Conservation (phyloP, 1,284 basidiomycete species). For the Cryptococcus sp. region DNA sequence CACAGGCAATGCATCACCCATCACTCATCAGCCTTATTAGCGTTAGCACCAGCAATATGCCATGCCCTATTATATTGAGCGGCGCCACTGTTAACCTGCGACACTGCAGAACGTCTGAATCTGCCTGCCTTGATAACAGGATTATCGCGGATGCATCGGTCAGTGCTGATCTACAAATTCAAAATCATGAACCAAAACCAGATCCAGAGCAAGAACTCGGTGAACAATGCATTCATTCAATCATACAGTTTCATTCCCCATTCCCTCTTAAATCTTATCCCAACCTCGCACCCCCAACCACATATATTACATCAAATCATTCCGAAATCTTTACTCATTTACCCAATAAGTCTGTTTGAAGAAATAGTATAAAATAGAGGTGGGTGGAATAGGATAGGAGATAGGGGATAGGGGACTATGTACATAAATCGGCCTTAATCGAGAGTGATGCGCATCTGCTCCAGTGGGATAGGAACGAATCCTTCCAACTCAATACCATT, state of each 20-base stretch:
- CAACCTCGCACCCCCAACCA: neutral
- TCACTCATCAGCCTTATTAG: neutral
- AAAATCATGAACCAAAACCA: no score
- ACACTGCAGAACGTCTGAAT: no score
- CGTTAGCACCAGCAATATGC: no score
- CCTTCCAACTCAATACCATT: conserved; percentile 83
- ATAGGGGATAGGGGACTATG: neutral
- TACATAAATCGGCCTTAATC: conserved; percentile 49
- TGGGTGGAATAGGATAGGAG: conserved; percentile 1
- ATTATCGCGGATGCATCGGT: no score
- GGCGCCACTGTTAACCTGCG: no score
- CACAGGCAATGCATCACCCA: neutral
- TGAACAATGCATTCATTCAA: conserved; percentile 1
- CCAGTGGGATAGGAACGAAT: conserved; percentile 91
- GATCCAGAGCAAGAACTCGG: neutral
- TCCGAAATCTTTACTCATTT: neutral
- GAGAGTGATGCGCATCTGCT: conserved; percentile 83
- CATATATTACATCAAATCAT: neutral
- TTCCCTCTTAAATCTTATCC: neutral
- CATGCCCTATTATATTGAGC: no score
- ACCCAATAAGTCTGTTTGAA: neutral
- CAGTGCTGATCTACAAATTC: no score
- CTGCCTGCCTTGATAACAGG: no score
- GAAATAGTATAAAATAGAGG: neutral
- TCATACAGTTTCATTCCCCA: neutral